Evolutionary conservation across 1,284 basidiomycete species (phyloP), one percentile per base, ranked within the genome.

Genomic region (Ceratobasidium theobromae): DNA sequence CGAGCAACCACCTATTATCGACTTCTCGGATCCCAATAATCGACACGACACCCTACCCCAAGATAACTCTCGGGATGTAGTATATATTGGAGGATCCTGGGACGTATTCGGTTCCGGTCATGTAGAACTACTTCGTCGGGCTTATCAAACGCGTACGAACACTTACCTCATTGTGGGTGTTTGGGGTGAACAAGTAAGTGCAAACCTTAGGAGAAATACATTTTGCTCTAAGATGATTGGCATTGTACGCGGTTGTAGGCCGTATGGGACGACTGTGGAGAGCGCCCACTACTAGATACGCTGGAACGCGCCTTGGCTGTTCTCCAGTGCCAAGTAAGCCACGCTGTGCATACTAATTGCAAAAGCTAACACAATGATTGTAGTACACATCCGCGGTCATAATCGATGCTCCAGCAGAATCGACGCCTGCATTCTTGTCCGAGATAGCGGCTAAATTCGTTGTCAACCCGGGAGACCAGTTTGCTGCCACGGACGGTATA

Each of bases 71-170:
- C 35, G 28, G 52, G n/a, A 67, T 60, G 53, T 70, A 35, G 66
- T 66, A 12, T 71, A 71, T 46, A 62, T 71, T 23, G 69, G 67
- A 16, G 71, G 69, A 5, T 64, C 65, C 23, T 72, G 70, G 70
- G 71, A 72, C 53, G 70, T 69, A 51, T 72, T 72, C 53, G 67
- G 71, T 16, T 45, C 71, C 1, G 71, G 55, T 18, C 71, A 72
- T 52, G 68, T 72, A 11, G 70, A 72, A 38, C 49, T 67, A 8
- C 65, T 72, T 18, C 40, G 58, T 28, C 52, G 67, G n/a, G 68
- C 65, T 33, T 57, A 21, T 60, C 66, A 49, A 46, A 28, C 55
- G 28, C 48, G 43, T 16, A 23, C 23, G 18, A 33, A 65, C 48
- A 33, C 57, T 18, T 28, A 54, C 23, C 49, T 72, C 33, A 65